Conservation (phyloP, 805 yeast species). For the Monosporozyma solicola region DNA sequence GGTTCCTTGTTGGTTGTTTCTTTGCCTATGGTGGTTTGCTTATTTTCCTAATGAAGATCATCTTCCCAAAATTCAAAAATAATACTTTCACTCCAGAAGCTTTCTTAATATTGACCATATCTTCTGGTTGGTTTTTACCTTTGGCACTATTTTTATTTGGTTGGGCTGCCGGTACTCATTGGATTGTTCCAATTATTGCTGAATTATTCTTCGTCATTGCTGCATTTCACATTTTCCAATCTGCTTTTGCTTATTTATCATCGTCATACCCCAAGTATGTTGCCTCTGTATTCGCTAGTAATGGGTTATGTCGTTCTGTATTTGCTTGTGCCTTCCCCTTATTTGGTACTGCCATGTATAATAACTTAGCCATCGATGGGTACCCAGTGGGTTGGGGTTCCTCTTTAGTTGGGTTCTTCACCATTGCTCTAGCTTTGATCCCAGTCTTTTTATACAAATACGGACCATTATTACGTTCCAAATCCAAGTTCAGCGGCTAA, state of each 20-base stretch:
- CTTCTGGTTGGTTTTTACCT: slow-evolving; percentile 37
- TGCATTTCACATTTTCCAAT: slow-evolving; percentile 42
- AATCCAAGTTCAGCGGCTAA: slow-evolving; percentile 1
- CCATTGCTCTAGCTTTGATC: slow-evolving; percentile 36
- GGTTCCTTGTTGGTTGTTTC: slow-evolving; percentile 39
- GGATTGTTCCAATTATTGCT: slow-evolving; percentile 43
- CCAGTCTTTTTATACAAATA: slow-evolving; percentile 39
- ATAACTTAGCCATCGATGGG: slow-evolving; percentile 37
- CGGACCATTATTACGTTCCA: slow-evolving; percentile 32
- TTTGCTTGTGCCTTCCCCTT: slow-evolving; percentile 57
- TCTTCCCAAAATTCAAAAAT: slow-evolving; percentile 22
- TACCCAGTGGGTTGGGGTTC: slow-evolving; percentile 60
- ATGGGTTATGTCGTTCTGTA: slow-evolving; percentile 40
- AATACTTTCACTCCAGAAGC: slow-evolving; percentile 34
- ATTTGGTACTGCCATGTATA: slow-evolving; percentile 53
- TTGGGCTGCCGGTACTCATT: slow-evolving; percentile 42
- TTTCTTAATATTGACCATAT: slow-evolving; percentile 33
- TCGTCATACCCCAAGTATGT: slow-evolving; percentile 40
- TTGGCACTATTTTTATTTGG: slow-evolving; percentile 40
- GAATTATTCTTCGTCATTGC: slow-evolving; percentile 33
- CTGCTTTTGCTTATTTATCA: slow-evolving; percentile 41
- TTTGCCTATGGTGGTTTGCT: slow-evolving; percentile 32
- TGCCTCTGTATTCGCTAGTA: slow-evolving; percentile 54
- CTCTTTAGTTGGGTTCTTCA: slow-evolving; percentile 39
- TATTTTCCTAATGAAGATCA: slow-evolving; percentile 19